These are phyloP conservation scores for Deuterostichococcus epilithicus DNA, from an alignment of 139 green algal genomes.

Conservation along the genomic window DNA sequence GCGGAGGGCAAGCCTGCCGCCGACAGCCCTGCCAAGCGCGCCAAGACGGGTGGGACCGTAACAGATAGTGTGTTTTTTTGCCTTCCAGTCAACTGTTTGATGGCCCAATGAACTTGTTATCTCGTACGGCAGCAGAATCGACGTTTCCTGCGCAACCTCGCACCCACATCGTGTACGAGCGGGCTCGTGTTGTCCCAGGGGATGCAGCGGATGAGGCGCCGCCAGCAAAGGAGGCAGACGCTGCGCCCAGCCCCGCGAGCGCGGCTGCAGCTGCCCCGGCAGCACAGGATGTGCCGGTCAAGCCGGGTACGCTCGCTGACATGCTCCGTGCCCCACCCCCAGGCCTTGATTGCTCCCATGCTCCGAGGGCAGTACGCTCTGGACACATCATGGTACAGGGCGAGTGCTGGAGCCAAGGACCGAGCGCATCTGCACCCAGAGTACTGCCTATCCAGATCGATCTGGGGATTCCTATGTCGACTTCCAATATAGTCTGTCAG, in stretches of 20 bases:
- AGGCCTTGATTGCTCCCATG: too few relatives aligned
- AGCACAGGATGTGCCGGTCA: not conserved
- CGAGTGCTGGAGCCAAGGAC: too few relatives aligned
- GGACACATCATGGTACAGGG: too few relatives aligned
- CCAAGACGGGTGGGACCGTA: not conserved
- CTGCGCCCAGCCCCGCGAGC: not conserved
- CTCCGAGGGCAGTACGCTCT: too few relatives aligned
- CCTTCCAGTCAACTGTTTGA: not conserved
- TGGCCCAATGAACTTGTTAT: not conserved
- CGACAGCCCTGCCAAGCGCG: not conserved
- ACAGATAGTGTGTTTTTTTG: not conserved
- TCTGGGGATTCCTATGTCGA: too few relatives aligned
- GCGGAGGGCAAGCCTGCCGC: not conserved
- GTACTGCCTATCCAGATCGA: too few relatives aligned
- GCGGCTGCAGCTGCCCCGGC: not conserved
- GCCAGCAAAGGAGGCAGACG: not conserved
- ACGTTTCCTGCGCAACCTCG: not conserved
- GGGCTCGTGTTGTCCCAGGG: too few relatives aligned
- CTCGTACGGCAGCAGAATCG: not conserved
- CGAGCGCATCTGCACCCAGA: too few relatives aligned
- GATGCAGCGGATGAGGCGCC: not conserved
- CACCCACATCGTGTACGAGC: too few relatives aligned
- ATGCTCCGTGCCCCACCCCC: too few relatives aligned
- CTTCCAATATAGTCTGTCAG: too few relatives aligned
- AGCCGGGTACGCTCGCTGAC: not conserved